Conservation (phyloP, 805 yeast genomes). For the Starmerella bombicola region DNA sequence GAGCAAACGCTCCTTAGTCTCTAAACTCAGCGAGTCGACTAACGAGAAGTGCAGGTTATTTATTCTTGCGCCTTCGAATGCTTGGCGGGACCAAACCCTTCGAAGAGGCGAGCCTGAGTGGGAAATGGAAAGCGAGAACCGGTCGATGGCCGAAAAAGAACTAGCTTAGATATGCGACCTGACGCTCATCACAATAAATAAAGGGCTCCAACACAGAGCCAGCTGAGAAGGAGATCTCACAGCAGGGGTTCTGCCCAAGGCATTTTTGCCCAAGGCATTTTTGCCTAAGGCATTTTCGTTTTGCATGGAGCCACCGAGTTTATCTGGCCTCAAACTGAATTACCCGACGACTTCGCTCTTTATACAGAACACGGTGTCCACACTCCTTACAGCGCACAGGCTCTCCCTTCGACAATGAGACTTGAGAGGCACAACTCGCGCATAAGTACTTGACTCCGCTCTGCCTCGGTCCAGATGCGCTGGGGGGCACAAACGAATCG, state of each 20-base stretch:
- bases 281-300: background rate
- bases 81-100: slow-evolving; percentile 17
- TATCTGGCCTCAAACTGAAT: slow-evolving; percentile 71
- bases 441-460: slow-evolving; percentile 88
- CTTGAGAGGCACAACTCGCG: slow-evolving; percentile 88
- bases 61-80: slow-evolving; percentile 10
- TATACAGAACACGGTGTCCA: slow-evolving; percentile 94
- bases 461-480: slow-evolving; percentile 57
- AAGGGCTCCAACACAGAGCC: background rate
- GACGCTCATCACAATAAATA: background rate
- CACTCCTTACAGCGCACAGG: slow-evolving; percentile 97
- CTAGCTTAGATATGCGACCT: background rate
- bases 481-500: slow-evolving; percentile 31
- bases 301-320: background rate
- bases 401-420: slow-evolving; percentile 80
- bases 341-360: slow-evolving; percentile 96
- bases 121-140: background rate
- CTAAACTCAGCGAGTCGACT: slow-evolving; percentile 9
- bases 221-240: no score
- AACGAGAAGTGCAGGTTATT: slow-evolving; percentile 9
- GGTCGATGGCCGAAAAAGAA: background rate
- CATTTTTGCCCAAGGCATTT: no score
- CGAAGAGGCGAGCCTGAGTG: slow-evolving; percentile 14
- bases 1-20: slow-evolving; percentile 12
- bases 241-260: no score